Evolutionary conservation across 257 asterid genomes (phyloP), one percentile per base, ranked within the genome.

Genomic region (Jaltomata sinuosa): DNA sequence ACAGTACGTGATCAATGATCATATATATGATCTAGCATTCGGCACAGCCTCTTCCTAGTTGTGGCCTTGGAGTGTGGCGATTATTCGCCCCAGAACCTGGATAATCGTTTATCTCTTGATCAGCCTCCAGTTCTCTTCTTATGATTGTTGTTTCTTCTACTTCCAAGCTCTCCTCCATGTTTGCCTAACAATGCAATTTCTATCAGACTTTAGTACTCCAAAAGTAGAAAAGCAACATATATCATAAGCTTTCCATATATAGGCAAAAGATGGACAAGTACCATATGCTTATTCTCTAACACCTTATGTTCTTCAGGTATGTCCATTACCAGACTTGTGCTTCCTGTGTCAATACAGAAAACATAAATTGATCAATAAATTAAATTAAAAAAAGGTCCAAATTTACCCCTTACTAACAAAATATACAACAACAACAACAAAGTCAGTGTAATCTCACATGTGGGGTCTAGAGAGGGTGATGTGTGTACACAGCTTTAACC

Each of bases 51-150:
- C 89, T 90, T n/a, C 89, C 87, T 11, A 83, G 29, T 83, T 89
- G 87, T 22, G 97, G 87, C 83, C 64, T 90, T 15, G 97, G 97
- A 6, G 90, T 93, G 83, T 93, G 97, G 49, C 93, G 94, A 84
- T 91, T 88, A 79, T 93, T 93, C 47, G 97, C 94, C 82, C 94
- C 95, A 4, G 95, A 91, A 79, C 95, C 95, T 52, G 95, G 93
- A 86, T 93, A 93, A 54, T 93, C 97, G 32, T 93, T 87, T 79
- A 92, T 62, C 85, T 93, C 93, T 27, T n/a, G n/a, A n/a, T 42
- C 81, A 21, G 5, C 62, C 42, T 49, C 81, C 3, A 85, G 90
- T 89, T 87, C 85, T 86, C 88, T 69, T 81, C 90, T 88, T 72
- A 80, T n/a, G n/a, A n/a, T 71, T 22, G 29, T 52, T 3, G 40